Evolutionary conservation across 805 yeast species (phyloP), one percentile per base, ranked within the genome.

Genomic region (Metschnikowia vanudenii): DNA sequence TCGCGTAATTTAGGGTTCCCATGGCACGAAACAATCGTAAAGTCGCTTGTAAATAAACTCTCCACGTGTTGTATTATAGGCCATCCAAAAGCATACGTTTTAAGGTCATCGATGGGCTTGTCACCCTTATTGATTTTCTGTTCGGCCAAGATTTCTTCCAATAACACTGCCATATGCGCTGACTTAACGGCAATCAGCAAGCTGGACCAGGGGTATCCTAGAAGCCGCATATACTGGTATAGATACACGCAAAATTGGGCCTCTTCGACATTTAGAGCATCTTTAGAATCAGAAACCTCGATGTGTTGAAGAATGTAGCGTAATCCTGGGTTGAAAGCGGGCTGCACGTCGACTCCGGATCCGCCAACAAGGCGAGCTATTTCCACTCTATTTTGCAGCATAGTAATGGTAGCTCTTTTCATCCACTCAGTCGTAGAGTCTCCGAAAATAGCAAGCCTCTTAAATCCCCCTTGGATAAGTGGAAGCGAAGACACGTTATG

Each of bases 231-330:
- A 46, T 76, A 79, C 59, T 69, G 71, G 53, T 64, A 79, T 6
- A 79, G 49, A 0, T 64, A 60, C 13, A 76, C 76, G 14, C 73
- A 64, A 46, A 62, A 74, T 49, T 76, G 79, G 0, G 82, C 83
- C 51, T 80, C 60, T 41, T 55, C 60, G 13, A 59, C 41, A 13
- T 51, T 52, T 20, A 41, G 46, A 1, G 22, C 38, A 1, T 18
- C 31, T 12, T 19, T 20, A 2, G 50, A 31, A 1, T 24, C 4
- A 7, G 49, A 44, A 10, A 50, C 55, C 9, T 43, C 20, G 2
- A 60, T 41, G n/a, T 41, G 43, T 28, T 53, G 57, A 8, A 30
- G 42, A n/a, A 24, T 10, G 22, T 19, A 36, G 14, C 34, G 43
- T 18, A 53, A 37, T 8, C 55, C 51, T 10, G 45, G 46, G 31